Evolutionary conservation across 345 rosid species (phyloP), one percentile per base, ranked within the genome.

Genomic region (Arabis alpina): DNA sequence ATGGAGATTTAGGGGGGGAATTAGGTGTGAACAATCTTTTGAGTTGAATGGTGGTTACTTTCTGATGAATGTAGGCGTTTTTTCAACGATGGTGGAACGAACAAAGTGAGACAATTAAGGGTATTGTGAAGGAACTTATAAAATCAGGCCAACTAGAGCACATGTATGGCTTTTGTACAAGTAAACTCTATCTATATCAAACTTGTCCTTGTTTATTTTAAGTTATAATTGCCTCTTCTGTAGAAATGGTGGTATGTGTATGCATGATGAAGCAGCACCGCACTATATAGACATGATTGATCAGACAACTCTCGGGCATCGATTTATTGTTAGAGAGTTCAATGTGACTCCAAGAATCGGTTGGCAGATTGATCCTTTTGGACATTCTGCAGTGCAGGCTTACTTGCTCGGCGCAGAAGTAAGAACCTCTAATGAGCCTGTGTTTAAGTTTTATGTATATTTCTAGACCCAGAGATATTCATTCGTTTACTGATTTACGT

Each of bases 291-390:
- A 94, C 76, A 89, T 94, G 96, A 91, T 94, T 78, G 99, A 94
- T 76, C 99, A 94, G 81, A 91, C 93, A 39, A 86, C 97, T 59
- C 95, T 94, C 19, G 99, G 99, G 47, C 99, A 94, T 77, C 83
- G 82, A 32, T 91, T 88, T 62, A 87, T 94, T 49, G 77, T 82
- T 78, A 79, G 81, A 50, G 95, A 87, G 80, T 91, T 93, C 75
- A 88, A 84, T 64, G 79, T 91, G 73, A 87, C 91, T 71, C 99
- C 99, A 10, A 91, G 97, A 80, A 88, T 89, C 76, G 97, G 99
- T 74, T 94, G 99, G 99, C 99, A 94, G 80, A 91, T 94, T 57
- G 99, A 94, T 54, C 99, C 99, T 14, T 94, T 94, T 82, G 99
- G 99, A 64, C 99, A 94, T 84, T 91, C 99, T 78, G 97, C 95